Evolutionary conservation across 2,329 filamentous ascomycete species (phyloP).

Genomic region (Amauroascus niger): DNA sequence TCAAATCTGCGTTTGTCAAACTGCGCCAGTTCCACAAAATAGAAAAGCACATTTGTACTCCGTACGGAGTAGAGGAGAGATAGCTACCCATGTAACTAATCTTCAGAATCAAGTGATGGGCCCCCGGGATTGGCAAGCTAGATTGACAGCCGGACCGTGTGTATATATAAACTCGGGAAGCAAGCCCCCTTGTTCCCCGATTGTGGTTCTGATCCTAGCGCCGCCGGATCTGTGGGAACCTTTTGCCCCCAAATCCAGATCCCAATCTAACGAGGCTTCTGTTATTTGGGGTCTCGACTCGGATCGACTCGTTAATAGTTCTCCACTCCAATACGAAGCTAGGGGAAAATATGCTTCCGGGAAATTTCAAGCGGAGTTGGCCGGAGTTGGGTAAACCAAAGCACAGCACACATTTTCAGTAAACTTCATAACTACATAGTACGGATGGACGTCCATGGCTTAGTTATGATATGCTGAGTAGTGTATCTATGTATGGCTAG

Average conservation of each 20-base stretch:
- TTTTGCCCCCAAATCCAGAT: constrained; percentile 3
- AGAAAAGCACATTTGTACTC: no score
- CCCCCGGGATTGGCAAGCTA: neutral
- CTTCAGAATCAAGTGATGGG: neutral
- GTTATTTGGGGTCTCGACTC: neutral
- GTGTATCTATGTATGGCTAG: no score
- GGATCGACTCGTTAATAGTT: neutral
- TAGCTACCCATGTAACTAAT: no score
- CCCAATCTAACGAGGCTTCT: neutral
- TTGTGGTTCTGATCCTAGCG: constrained; percentile 7
- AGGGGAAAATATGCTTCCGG: neutral
- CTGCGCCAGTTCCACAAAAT: no score
- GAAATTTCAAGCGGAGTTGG: neutral
- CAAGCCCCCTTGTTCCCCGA: constrained; percentile 6
- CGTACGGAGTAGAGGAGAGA: no score
- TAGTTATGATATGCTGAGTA: no score
- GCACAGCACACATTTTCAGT: no score
- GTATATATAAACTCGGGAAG: neutral
- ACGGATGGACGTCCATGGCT: no score
- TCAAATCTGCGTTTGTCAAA: no score
- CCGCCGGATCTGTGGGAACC: constrained; percentile 6
- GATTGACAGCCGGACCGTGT: neutral
- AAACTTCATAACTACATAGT: no score
- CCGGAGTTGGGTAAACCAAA: neutral
- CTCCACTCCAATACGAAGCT: neutral